Percentiles rank a stretch among this genome's conserved stretches.
Conservation (phyloP, 2,329 filamentous ascomycete species). For the Verticillium tricorpus region DNA sequence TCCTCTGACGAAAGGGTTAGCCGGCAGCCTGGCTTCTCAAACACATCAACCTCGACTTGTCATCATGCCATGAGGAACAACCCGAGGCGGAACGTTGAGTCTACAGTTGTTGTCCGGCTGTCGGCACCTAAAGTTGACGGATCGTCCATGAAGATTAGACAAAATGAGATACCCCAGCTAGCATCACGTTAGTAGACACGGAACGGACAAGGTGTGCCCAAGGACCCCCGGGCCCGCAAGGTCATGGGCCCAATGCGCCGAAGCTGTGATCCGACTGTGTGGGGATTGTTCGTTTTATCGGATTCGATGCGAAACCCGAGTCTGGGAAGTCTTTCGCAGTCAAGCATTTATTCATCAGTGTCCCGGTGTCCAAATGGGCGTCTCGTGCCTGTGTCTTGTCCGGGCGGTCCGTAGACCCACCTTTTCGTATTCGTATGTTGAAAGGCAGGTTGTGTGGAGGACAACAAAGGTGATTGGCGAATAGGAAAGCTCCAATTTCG, state of each 20-base stretch:
- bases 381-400: neutral
- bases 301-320: neutral
- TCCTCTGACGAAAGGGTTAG: neutral
- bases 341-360: neutral
- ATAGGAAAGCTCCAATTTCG: neutral
- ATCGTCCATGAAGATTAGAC: neutral
- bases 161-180: neutral
- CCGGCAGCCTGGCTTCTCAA: neutral
- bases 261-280: neutral
- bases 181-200: neutral
- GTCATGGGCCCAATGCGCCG: neutral
- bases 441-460: neutral
- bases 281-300: neutral
- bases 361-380: neutral
- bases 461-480: neutral
- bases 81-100: neutral
- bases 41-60: neutral
- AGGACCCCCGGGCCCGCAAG: neutral
- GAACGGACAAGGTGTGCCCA: neutral
- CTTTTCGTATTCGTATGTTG: conserved; percentile 5
- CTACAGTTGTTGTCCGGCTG: neutral
- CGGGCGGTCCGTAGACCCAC: neutral
- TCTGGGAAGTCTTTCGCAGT: too few species aligned
- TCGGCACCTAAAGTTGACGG: neutral
- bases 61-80: neutral